These are phyloP conservation scores for Dothideomycetes sp. DNA, from an alignment of 2,329 filamentous ascomycete species.

Conservation along the genomic window DNA sequence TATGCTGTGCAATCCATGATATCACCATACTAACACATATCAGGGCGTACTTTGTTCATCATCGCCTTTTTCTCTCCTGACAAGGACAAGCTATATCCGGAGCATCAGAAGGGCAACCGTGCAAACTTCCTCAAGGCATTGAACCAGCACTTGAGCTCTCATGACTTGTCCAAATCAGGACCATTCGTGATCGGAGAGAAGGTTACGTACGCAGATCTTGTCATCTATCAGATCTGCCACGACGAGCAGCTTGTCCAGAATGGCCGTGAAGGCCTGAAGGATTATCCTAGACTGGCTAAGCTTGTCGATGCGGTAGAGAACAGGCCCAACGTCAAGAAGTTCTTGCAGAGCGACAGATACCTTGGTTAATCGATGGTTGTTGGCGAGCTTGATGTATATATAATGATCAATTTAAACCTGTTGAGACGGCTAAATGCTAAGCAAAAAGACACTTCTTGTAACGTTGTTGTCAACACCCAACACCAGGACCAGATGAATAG, in stretches of 20 bases:
- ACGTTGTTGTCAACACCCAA: no score
- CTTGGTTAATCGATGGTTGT: slow-evolving; percentile 24
- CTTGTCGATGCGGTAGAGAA: neutral
- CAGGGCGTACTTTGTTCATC: slow-evolving; percentile 26
- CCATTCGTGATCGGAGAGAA: slow-evolving; percentile 23
- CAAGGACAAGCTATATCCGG: slow-evolving; percentile 21
- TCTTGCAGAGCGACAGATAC: neutral
- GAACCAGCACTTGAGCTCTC: slow-evolving; percentile 26
- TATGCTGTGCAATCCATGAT: neutral
- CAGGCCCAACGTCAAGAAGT: neutral
- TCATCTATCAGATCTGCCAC: slow-evolving; percentile 2
- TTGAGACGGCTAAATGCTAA: no score
- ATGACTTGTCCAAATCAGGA: slow-evolving; percentile 24
- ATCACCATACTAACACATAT: neutral
- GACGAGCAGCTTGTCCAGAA: neutral
- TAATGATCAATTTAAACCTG: no score
- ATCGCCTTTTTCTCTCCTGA: slow-evolving; percentile 22
- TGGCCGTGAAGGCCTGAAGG: neutral
- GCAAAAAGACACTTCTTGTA: no score
- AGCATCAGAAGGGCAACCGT: slow-evolving; percentile 20
- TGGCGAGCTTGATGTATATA: no score
- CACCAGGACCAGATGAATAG: no score
- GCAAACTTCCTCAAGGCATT: slow-evolving; percentile 24
- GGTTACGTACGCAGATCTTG: slow-evolving; percentile 22
- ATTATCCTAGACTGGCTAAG: neutral